Conservation (phyloP, 768 basidiomycete species). For the Glaciozyma antarctica region DNA sequence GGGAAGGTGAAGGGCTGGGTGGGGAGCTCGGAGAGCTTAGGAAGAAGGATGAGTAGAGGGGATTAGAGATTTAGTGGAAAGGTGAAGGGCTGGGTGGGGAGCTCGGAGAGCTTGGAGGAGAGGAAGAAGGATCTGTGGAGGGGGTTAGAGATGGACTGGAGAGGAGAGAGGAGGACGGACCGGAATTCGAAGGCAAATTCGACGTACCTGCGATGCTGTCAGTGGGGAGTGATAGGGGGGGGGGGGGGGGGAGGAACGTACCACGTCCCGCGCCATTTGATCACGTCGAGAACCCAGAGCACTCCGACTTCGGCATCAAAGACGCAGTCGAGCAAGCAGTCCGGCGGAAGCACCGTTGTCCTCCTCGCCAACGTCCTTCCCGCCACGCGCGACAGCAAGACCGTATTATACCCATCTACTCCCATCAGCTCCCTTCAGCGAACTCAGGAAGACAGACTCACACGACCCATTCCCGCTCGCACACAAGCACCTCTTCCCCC, state of each 20-base stretch:
- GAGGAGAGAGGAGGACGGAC: background rate
- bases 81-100: conserved; percentile 4
- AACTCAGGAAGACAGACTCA: background rate
- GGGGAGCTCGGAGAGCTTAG: no score
- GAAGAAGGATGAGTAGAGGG: background rate
- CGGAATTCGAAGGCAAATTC: no score
- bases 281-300: conserved; percentile 24
- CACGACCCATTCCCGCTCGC: conserved; percentile 9
- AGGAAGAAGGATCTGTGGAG: conserved; percentile 22
- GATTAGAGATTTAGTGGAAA: background rate
- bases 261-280: conserved; percentile 15
- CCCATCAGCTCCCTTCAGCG: background rate
- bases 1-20: no score
- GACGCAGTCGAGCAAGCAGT: conserved; percentile 16
- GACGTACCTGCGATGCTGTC: no score
- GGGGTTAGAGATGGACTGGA: background rate
- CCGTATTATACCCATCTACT: conserved; percentile 18
- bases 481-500: conserved; percentile 27
- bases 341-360: no score
- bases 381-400: conserved; percentile 19
- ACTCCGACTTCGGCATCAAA: conserved; percentile 10
- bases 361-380: conserved; percentile 3
- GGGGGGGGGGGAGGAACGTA: no score
- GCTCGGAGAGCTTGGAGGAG: conserved; percentile 27
- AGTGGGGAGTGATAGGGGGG: no score